Evolutionary conservation across 2,329 filamentous ascomycete species (phyloP), one percentile per base, ranked within the genome.

Genomic region (Fusarium tanahbumbuense): DNA sequence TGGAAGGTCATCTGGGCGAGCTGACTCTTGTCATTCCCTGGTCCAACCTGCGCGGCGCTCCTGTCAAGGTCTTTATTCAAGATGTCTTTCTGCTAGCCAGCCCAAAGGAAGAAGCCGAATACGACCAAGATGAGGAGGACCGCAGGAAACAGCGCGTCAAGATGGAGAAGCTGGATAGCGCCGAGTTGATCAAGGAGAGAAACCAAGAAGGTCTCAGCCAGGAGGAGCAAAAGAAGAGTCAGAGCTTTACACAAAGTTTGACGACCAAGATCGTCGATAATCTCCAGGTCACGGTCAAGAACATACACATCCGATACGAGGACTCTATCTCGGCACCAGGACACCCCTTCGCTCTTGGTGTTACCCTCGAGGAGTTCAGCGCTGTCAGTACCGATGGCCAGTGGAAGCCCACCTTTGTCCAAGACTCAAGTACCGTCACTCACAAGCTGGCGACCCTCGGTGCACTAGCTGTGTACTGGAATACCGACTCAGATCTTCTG

Each of bases 241-340:
- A 99, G 84, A 98, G 93, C 80, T 99, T 99, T 77, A 98, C 94
- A 6, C 91, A 97, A 74, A 98, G 94, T 78, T 82, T 99, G 73
- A 91, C 95, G 49, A 97, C 95, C 40, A 97, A 97, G 74, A 97
- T 99, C 76, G 93, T 98, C 77, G 96, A 99, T 85, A 99, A 99
- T 77, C 86, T 99, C 42, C 96, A 99, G 80, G 93, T 99, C 74
- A 96, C 92, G 25, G 91, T 99, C 80, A 98, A 97, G 85, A 99
- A 98, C 78, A 97, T 99, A 64, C 96, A 99, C 79, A 89, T 99
- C 70, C 93, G 96, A 74, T 99, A 99, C 81, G 96, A 99, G 81
- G 96, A 99, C 81, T 94, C 95, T 16, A 93, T 99, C 75, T 97
- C 96, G 22, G 93, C 94, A 12, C 94, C 95, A 0, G 94, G 94